These are phyloP conservation scores for Lentinus tigrinus DNA, from an alignment of 768 basidiomycete species.

Conservation along the genomic window DNA sequence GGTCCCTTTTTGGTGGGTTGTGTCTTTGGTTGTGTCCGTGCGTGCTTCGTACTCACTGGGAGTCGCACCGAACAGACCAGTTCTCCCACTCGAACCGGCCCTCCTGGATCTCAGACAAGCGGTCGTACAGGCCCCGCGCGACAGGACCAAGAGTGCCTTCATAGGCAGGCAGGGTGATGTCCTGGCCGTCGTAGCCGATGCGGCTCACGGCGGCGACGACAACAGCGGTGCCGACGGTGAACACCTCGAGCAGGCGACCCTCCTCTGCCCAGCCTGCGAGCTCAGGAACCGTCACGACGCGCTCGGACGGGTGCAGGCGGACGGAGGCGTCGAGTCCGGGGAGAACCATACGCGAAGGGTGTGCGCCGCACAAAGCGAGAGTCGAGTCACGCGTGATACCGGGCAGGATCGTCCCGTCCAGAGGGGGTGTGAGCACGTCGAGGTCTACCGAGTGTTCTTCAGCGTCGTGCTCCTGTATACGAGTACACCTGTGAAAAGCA, in stretches of 20 bases:
- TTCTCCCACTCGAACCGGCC: conserved; percentile 59
- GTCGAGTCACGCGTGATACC: conserved; percentile 90
- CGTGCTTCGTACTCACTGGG: neutral
- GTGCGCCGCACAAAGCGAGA: conserved; percentile 66
- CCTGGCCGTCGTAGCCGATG: conserved; percentile 71
- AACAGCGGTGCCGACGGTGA: conserved; percentile 83
- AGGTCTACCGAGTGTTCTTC: conserved; percentile 41
- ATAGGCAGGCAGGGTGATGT: conserved; percentile 62
- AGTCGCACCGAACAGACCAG: conserved; percentile 55
- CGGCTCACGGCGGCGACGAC: conserved; percentile 70
- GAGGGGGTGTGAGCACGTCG: conserved; percentile 85
- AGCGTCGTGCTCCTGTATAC: neutral
- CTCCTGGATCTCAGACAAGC: conserved; percentile 77
- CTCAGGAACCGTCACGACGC: conserved; percentile 44
- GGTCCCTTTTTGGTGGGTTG: neutral
- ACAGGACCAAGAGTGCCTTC: conserved; percentile 49
- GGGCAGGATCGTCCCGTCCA: conserved; percentile 91
- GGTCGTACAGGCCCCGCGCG: conserved; percentile 66
- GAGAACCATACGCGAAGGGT: conserved; percentile 37
- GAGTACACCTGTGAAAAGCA: neutral
- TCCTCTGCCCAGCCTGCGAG: conserved; percentile 43
- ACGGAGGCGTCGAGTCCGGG: conserved; percentile 44
- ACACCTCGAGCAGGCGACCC: conserved; percentile 77
- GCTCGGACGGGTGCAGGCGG: conserved; percentile 41
- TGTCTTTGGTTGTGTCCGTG: neutral